These are phyloP conservation scores for Epicoccum nigrum DNA, from an alignment of 2,329 filamentous ascomycete species.

Conservation along the genomic window DNA sequence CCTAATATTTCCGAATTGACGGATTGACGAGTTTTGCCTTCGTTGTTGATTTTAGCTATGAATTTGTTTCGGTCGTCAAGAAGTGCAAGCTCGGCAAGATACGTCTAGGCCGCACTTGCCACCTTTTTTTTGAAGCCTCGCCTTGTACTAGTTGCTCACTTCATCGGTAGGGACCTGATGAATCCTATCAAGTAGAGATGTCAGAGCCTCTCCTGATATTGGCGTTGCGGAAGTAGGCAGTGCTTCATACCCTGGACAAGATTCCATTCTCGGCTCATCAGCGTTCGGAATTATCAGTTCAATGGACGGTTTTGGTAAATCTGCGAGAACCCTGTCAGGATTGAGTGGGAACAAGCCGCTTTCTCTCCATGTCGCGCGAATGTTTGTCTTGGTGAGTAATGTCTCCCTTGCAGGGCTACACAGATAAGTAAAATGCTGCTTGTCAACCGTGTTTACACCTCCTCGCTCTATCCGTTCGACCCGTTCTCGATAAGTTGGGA, in stretches of 20 bases:
- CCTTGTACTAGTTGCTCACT: conserved; percentile 16
- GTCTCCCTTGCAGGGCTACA: too few relatives aligned
- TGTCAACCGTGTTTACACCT: too few relatives aligned
- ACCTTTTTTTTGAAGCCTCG: conserved; percentile 22
- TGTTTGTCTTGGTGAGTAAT: too few relatives aligned
- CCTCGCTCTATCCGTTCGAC: not conserved
- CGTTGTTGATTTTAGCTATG: conserved; percentile 36
- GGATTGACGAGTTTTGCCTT: conserved; percentile 20
- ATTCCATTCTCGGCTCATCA: not conserved
- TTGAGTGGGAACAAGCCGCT: not conserved
- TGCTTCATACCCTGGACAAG: conserved; percentile 19
- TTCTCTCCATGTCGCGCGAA: too few relatives aligned
- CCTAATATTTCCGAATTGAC: conserved; percentile 8
- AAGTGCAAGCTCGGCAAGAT: conserved; percentile 31
- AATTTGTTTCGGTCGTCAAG: conserved; percentile 35
- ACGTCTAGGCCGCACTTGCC: conserved; percentile 30
- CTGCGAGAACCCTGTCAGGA: not conserved
- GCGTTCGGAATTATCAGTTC: too few relatives aligned
- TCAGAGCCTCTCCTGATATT: conserved; percentile 23
- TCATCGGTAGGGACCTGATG: conserved; percentile 20
- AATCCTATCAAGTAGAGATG: conserved; percentile 23
- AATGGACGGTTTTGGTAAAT: not conserved
- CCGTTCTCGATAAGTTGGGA: not conserved
- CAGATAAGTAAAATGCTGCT: too few relatives aligned
- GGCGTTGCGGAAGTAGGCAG: conserved; percentile 22